These are phyloP conservation scores for Comarum palustre DNA, from an alignment of 306 rosid species.

Conservation along the genomic window DNA sequence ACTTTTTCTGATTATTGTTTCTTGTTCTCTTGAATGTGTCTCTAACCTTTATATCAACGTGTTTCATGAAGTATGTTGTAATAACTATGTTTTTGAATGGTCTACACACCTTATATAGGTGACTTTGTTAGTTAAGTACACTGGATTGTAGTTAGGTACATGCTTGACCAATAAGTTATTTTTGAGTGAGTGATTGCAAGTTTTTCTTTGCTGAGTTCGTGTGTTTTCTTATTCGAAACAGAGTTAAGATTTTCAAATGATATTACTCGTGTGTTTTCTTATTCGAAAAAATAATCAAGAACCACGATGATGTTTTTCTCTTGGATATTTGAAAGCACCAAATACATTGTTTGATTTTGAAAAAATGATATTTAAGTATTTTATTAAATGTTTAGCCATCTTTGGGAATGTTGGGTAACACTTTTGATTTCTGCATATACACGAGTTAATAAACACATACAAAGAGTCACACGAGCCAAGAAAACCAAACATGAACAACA, in stretches of 20 bases:
- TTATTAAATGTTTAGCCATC: neutral
- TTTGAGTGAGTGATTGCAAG: neutral
- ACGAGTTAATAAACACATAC: too few relatives aligned
- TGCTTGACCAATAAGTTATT: neutral
- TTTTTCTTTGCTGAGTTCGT: rapidly evolving
- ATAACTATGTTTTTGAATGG: too few relatives aligned
- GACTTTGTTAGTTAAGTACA: neutral
- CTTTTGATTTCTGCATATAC: too few relatives aligned
- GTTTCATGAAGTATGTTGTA: neutral
- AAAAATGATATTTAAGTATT: neutral
- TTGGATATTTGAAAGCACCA: too few relatives aligned
- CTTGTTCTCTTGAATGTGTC: neutral
- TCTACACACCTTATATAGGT: neutral
- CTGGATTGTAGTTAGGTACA: neutral
- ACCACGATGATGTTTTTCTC: too few relatives aligned
- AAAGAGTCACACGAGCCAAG: too few relatives aligned
- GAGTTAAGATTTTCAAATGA: neutral
- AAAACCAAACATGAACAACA: neutral
- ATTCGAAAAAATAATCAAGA: too few relatives aligned
- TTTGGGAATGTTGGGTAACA: neutral
- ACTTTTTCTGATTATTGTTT: too few relatives aligned
- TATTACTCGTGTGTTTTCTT: too few relatives aligned
- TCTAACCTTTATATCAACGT: neutral
- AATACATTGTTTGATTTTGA: too few relatives aligned
- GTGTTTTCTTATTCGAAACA: too few relatives aligned